These are phyloP conservation scores for Penicilliopsis zonata DNA, from an alignment of 495 filamentous ascomycete genomes.

Conservation along the genomic window DNA sequence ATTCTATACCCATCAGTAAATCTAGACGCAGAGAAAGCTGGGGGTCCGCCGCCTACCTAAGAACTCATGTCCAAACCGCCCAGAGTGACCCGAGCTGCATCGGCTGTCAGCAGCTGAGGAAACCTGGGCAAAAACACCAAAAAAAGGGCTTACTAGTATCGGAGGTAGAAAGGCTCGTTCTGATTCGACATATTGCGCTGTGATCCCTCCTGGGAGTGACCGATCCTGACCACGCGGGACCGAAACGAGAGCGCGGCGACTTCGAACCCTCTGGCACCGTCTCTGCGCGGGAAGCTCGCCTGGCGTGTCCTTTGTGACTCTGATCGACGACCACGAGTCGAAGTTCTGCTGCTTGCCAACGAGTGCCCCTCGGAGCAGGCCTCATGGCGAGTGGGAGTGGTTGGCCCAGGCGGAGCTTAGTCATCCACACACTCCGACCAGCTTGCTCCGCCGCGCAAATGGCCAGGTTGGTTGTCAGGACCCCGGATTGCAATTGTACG, in stretches of 20 bases:
- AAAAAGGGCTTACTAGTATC: conserved; percentile 71
- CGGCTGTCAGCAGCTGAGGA: conserved; percentile 36
- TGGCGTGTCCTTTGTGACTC: no score
- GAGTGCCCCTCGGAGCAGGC: no score
- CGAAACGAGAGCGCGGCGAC: conserved; percentile 6
- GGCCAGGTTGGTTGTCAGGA: conserved; percentile 29
- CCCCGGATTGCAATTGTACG: conserved; percentile 17
- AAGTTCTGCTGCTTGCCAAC: no score
- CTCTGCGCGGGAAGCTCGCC: no score
- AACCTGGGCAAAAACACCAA: conserved; percentile 23
- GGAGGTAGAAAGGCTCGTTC: conserved; percentile 83
- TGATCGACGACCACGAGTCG: neutral
- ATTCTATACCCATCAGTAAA: conserved; percentile 53
- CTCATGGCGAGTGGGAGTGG: conserved; percentile 7
- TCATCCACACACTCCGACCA: conserved; percentile 39
- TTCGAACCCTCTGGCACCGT: no score
- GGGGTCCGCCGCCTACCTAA: conserved; percentile 48
- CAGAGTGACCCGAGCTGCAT: conserved; percentile 89
- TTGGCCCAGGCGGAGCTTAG: conserved; percentile 25
- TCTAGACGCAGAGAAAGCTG: neutral
- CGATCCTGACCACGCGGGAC: no score
- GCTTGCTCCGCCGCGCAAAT: conserved; percentile 29
- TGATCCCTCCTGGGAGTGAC: conserved; percentile 1
- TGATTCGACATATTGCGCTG: conserved; percentile 33
- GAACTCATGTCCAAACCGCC: conserved; percentile 97